phyloP scores from a whole-genome alignment of 2,329 filamentous ascomycete species.

The Hirsutella minnesotensis region DNA sequence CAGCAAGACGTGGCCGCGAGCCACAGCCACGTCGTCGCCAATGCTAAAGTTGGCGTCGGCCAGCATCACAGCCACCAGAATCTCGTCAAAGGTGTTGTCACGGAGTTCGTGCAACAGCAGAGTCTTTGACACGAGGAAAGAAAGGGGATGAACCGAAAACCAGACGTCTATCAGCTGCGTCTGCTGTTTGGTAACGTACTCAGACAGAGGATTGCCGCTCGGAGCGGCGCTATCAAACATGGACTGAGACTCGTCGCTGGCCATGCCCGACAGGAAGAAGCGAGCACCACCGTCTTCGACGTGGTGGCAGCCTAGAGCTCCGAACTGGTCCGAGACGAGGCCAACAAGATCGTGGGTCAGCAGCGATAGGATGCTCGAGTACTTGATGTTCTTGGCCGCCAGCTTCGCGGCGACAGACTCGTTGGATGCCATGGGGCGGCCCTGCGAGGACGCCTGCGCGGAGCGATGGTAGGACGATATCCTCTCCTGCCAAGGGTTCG shows the following conservation, averaged over 20 bases:
- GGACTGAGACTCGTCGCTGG: constrained; percentile 13
- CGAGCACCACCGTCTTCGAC: constrained; percentile 13
- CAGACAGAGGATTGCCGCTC: constrained; percentile 14
- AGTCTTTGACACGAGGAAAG: constrained; percentile 28
- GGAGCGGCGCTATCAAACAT: constrained; percentile 18
- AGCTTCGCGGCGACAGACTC: constrained; percentile 4
- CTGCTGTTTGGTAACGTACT: constrained; percentile 18
- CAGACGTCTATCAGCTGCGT: constrained; percentile 28
- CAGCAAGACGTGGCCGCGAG: constrained; percentile 19
- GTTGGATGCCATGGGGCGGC: constrained; percentile 1
- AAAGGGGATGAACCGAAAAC: constrained; percentile 27
- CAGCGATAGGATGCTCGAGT: constrained; percentile 15
- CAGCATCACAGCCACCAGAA: constrained; percentile 25
- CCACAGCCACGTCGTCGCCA: constrained; percentile 14
- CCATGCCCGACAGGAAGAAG: constrained; percentile 16
- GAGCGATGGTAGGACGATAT: constrained; percentile 9
- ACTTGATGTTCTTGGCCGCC: constrained; percentile 9
- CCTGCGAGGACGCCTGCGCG: constrained; percentile 3
- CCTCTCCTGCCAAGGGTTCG: constrained; percentile 11
- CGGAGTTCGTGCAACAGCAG: constrained; percentile 24
- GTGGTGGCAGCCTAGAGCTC: constrained; percentile 16
- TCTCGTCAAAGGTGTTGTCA: constrained; percentile 25
- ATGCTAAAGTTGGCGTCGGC: constrained; percentile 24
- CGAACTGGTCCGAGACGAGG: constrained; percentile 16
- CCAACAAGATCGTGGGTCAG: constrained; percentile 19